Conservation (phyloP, 352 stramenopile genomes). For the Globisporangium megalacanthum region DNA sequence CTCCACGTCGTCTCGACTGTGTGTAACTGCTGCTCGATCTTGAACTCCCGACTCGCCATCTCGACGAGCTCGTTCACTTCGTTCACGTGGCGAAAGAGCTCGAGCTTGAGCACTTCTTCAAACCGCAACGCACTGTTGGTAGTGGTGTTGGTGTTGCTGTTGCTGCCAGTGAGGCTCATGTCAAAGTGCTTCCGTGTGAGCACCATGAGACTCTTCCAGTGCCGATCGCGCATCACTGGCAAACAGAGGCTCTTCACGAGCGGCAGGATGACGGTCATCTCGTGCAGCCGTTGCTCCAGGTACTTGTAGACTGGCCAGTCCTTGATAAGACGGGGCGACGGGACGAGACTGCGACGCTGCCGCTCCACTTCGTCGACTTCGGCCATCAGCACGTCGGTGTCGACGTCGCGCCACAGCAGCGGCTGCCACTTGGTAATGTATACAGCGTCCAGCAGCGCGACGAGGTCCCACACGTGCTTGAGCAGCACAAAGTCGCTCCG, state of each 20-base stretch:
- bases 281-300: conserved; percentile 85
- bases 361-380: conserved; percentile 83
- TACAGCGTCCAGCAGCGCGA: conserved; percentile 76
- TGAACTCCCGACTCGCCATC: conserved; percentile 94
- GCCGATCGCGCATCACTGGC: conserved; percentile 79
- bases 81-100: conserved; percentile 90
- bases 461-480: conserved; percentile 92
- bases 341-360: conserved; percentile 46
- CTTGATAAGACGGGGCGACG: conserved; percentile 60
- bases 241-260: conserved; percentile 88
- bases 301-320: conserved; percentile 93
- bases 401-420: conserved; percentile 83
- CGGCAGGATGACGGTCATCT: conserved; percentile 91
- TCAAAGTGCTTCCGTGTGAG: conserved; percentile 88
- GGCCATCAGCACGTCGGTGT: conserved; percentile 86
- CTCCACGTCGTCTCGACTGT: conserved; percentile 90
- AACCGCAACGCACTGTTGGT: conserved; percentile 59
- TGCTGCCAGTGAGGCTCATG: conserved; percentile 16
- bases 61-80: conserved; percentile 94
- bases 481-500: conserved; percentile 87
- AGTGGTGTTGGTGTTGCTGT: neutral
- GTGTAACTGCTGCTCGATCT: conserved; percentile 95
- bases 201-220: conserved; percentile 88
- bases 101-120: conserved; percentile 90
- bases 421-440: conserved; percentile 82